These are phyloP conservation scores for Penicillium turbatum DNA, from an alignment of 495 filamentous ascomycete genomes.

Conservation along the genomic window DNA sequence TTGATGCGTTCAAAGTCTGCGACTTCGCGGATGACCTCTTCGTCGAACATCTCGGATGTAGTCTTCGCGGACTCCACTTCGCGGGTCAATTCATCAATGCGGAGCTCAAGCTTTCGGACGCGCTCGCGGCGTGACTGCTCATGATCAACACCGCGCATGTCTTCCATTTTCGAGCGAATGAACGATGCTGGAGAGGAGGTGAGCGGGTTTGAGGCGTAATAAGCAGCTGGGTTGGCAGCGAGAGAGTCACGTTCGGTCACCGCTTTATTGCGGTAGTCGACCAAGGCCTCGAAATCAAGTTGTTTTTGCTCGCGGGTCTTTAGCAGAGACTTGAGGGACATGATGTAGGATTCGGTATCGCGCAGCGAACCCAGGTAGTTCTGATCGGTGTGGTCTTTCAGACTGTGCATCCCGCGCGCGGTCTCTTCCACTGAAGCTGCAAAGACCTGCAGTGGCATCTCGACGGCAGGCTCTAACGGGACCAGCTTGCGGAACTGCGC, in stretches of 20 bases:
- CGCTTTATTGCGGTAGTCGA: constrained; percentile 89
- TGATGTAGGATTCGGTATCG: constrained; percentile 91
- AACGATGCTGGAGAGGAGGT: constrained; percentile 75
- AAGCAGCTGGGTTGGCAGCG: constrained; percentile 55
- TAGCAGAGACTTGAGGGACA: constrained; percentile 76
- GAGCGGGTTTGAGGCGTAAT: constrained; percentile 55
- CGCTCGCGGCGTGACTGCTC: constrained; percentile 84
- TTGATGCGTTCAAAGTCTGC: constrained; percentile 96
- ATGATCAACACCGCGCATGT: constrained; percentile 94
- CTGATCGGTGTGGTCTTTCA: constrained; percentile 92
- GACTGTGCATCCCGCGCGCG: constrained; percentile 60
- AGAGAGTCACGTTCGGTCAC: constrained; percentile 84
- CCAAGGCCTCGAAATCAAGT: constrained; percentile 92
- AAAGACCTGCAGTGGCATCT: constrained; percentile 74
- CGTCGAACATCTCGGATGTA: constrained; percentile 82
- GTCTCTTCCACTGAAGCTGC: constrained; percentile 82
- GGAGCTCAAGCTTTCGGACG: constrained; percentile 81
- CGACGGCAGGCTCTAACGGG: constrained; percentile 82
- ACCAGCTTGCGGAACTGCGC: constrained; percentile 92
- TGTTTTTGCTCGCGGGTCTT: constrained; percentile 97
- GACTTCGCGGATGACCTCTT: constrained; percentile 89
- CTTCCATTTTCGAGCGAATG: constrained; percentile 90
- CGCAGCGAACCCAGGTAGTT: constrained; percentile 87
- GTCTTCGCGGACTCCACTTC: constrained; percentile 84
- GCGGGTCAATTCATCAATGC: constrained; percentile 81